Conservation (phyloP, 495 filamentous ascomycete genomes). For the Aspergillus olivimuriae region DNA sequence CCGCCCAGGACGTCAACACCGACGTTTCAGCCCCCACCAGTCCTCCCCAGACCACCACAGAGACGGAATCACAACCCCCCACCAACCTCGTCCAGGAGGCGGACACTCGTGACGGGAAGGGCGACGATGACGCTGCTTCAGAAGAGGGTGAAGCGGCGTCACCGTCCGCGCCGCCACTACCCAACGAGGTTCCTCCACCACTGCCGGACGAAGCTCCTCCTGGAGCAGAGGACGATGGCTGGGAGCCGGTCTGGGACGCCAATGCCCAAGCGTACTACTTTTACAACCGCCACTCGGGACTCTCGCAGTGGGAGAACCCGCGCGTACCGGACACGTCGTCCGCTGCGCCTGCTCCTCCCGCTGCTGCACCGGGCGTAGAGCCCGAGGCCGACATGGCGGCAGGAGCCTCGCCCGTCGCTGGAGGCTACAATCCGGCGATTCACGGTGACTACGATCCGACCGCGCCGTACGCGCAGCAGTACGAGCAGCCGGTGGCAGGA, state of each 20-base stretch:
- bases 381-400: conserved; percentile 5
- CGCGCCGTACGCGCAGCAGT: conserved; percentile 75
- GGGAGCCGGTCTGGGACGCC: conserved; percentile 79
- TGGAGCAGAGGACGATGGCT: conserved; percentile 74
- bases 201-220: conserved; percentile 51
- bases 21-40: too few species aligned
- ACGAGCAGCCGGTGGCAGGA: conserved; percentile 28
- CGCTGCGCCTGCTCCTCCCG: too few species aligned
- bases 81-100: conserved; percentile 11
- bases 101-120: conserved; percentile 9
- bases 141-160: conserved; percentile 16
- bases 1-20: too few species aligned
- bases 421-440: conserved; percentile 90
- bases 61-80: conserved; percentile 5
- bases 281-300: conserved; percentile 73
- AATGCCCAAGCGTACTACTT: conserved; percentile 73
- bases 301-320: conserved; percentile 86
- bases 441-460: conserved; percentile 94
- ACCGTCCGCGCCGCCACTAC: conserved; percentile 41
- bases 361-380: conserved; percentile 19
- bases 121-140: conserved; percentile 7
- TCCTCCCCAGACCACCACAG: background rate
- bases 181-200: conserved; percentile 44
- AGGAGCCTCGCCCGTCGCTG: conserved; percentile 29
- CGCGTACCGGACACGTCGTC: conserved; percentile 51